Conservation (phyloP, 2,329 filamentous ascomycete genomes). For the Colletotrichum costaricense region DNA sequence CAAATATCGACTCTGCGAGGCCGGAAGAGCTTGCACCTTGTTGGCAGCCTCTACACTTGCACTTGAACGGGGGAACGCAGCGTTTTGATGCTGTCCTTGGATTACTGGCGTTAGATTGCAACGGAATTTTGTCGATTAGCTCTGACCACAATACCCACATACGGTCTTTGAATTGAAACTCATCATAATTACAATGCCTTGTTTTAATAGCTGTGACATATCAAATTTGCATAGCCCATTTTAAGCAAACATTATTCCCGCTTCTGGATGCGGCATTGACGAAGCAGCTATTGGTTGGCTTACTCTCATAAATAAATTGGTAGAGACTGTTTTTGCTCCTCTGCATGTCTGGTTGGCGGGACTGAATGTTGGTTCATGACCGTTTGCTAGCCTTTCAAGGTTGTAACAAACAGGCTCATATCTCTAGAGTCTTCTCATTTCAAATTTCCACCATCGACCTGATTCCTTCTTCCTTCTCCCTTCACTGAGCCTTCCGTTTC, state of each 20-base stretch:
- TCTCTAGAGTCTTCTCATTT: not conserved
- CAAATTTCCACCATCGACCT: not conserved
- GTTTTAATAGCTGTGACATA: not conserved
- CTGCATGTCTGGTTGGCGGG: not conserved
- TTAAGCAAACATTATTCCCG: slow-evolving; percentile 1
- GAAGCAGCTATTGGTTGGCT: not conserved
- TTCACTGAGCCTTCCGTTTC: not conserved
- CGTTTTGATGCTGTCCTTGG: slow-evolving; percentile 13
- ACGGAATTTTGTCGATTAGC: slow-evolving; percentile 4
- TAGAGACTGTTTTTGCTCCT: slow-evolving; percentile 9
- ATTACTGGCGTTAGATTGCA: not conserved
- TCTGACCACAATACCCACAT: slow-evolving; percentile 23
- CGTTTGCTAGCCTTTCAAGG: slow-evolving; percentile 10
- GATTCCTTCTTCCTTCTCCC: no score
- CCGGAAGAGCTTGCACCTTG: not conserved
- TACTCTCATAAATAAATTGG: not conserved
- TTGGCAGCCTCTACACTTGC: not conserved
- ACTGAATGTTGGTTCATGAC: not conserved
- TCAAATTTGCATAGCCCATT: not conserved
- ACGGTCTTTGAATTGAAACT: not conserved
- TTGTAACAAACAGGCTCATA: not conserved
- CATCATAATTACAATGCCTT: not conserved
- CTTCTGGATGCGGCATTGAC: not conserved
- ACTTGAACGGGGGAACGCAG: not conserved
- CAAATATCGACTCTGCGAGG: not conserved